Evolutionary conservation across 2,329 filamentous ascomycete species (phyloP).

Genomic region (Grosmannia serpens): DNA sequence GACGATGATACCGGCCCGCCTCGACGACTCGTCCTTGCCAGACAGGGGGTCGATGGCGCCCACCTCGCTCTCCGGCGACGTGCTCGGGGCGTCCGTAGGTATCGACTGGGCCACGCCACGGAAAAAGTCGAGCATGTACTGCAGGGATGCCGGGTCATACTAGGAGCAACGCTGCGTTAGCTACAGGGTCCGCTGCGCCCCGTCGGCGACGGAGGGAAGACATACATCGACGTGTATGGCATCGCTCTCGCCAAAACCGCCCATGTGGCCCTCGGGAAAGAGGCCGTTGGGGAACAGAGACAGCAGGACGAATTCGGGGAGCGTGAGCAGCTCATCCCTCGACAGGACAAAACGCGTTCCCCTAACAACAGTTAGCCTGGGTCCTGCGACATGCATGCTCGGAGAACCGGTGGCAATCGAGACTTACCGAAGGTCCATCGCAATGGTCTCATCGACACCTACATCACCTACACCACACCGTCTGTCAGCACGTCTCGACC

Average conservation of each 20-base stretch:
- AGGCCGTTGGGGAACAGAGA: constrained; percentile 99
- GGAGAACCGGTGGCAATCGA: too few species aligned
- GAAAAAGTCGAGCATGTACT: constrained; percentile 99
- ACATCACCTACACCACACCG: constrained; percentile 42
- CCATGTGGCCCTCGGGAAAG: constrained; percentile 92
- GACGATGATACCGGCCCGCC: constrained; percentile 94
- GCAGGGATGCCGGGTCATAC: constrained; percentile 93
- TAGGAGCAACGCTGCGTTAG: constrained; percentile 28
- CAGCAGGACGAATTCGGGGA: constrained; percentile 92
- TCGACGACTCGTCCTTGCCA: constrained; percentile 67
- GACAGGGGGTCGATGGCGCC: constrained; percentile 60
- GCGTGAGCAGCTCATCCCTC: constrained; percentile 83
- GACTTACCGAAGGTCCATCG: constrained; percentile 78
- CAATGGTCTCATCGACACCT: constrained; percentile 85
- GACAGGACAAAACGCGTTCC: constrained; percentile 90
- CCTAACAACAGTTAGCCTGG: constrained; percentile 33
- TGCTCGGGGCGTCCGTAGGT: constrained; percentile 53
- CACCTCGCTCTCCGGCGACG: constrained; percentile 52
- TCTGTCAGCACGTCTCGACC: constrained; percentile 8
- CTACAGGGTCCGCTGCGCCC: constrained; percentile 8
- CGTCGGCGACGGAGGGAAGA: constrained; percentile 10
- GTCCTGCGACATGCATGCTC: constrained; percentile 3
- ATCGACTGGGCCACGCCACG: constrained; percentile 94
- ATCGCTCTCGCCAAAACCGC: constrained; percentile 82
- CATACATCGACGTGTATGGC: constrained; percentile 89